Percentiles rank a stretch among this genome's conserved stretches.
These are phyloP conservation scores for Aspergillus sp. DNA, from an alignment of 2,329 filamentous ascomycete species.

Conservation along the genomic window DNA sequence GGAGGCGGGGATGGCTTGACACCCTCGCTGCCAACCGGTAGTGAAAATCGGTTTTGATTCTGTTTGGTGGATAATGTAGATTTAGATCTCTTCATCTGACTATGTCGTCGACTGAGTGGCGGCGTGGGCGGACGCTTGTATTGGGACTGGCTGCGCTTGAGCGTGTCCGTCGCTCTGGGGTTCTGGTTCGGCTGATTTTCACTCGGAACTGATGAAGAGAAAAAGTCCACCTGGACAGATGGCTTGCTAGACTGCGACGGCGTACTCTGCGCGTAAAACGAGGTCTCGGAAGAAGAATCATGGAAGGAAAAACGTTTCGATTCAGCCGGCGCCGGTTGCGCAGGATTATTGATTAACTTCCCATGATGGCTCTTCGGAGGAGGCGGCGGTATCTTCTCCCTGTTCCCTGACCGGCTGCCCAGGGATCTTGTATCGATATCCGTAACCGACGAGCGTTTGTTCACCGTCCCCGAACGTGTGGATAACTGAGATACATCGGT, in stretches of 20 bases:
- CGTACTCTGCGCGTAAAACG: conserved; percentile 8
- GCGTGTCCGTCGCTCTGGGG: conserved; percentile 12
- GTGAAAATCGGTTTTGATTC: conserved; percentile 24
- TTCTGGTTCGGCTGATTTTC: conserved; percentile 5
- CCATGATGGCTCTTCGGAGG: conserved; percentile 73
- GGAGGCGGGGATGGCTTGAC: conserved; percentile 25
- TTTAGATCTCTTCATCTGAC: conserved; percentile 36
- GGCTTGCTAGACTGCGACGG: conserved; percentile 27
- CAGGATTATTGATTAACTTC: conserved; percentile 55
- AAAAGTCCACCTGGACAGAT: conserved; percentile 45
- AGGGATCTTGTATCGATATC: conserved; percentile 41
- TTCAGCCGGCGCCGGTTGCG: conserved; percentile 17
- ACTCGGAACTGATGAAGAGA: conserved; percentile 7
- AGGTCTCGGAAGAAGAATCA: conserved; percentile 16
- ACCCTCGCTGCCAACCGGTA: conserved; percentile 42
- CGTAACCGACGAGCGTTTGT: conserved; percentile 48
- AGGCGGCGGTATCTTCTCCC: conserved; percentile 60
- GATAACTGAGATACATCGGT: conserved; percentile 43
- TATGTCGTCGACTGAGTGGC: conserved; percentile 44
- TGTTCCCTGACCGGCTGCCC: conserved; percentile 21
- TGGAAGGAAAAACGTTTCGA: conserved; percentile 21
- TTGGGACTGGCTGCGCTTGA: conserved; percentile 27
- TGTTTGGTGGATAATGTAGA: conserved; percentile 25
- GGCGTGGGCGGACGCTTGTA: conserved; percentile 42
- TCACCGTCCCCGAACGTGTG: conserved; percentile 45